These are phyloP conservation scores for Mycena rebaudengoi DNA, from an alignment of 768 basidiomycete genomes.

Conservation along the genomic window DNA sequence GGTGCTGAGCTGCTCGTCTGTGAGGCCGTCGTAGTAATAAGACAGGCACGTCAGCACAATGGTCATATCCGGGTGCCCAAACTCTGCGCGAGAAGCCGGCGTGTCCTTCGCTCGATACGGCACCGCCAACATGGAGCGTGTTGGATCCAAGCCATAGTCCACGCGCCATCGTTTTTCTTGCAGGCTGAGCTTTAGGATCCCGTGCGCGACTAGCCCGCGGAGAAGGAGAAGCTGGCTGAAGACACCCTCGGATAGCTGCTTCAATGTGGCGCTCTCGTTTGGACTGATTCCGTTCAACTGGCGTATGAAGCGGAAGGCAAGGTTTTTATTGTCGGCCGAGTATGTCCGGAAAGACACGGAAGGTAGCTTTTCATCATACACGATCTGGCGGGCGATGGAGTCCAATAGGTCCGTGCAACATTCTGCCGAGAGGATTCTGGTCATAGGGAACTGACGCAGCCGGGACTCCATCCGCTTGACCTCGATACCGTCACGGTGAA, in stretches of 20 bases:
- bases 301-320: slow-evolving; percentile 32
- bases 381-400: too few species aligned
- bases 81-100: slow-evolving; percentile 55
- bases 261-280: slow-evolving; percentile 30
- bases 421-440: too few species aligned
- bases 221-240: slow-evolving; percentile 49
- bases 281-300: slow-evolving; percentile 6
- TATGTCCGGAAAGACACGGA: slow-evolving; percentile 30
- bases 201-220: slow-evolving; percentile 53
- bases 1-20: slow-evolving; percentile 42
- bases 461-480: too few species aligned
- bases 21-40: slow-evolving; percentile 60
- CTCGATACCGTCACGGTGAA: too few species aligned
- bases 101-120: slow-evolving; percentile 64
- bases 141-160: slow-evolving; percentile 56
- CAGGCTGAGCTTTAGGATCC: slow-evolving; percentile 49
- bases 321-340: too few species aligned
- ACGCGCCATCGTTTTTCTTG: slow-evolving; percentile 56
- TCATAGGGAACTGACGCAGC: too few species aligned
- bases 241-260: too few species aligned
- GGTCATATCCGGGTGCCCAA: slow-evolving; percentile 61
- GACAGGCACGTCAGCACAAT: slow-evolving; percentile 54
- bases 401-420: too few species aligned
- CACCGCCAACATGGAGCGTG: slow-evolving; percentile 56
- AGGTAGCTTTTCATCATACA: too few species aligned